A percentile compares a stretch with the other conserved stretches of the same genome.
These are phyloP conservation scores for Candida anglica DNA, from an alignment of 805 yeast genomes.

Conservation along the genomic window DNA sequence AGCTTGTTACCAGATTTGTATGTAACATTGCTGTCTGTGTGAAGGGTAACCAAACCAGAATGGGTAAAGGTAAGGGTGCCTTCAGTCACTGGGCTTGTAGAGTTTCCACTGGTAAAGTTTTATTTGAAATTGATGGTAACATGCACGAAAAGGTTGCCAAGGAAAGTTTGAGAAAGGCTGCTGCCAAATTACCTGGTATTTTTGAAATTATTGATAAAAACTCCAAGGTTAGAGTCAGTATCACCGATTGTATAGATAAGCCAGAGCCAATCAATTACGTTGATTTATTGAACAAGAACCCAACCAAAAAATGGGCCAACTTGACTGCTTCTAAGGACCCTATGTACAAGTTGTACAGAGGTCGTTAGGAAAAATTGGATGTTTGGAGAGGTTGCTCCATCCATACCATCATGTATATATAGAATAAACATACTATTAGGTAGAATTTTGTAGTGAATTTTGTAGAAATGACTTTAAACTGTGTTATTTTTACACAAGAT, in stretches of 20 bases:
- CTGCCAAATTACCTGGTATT: conserved; percentile 87
- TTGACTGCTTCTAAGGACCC: conserved; percentile 47
- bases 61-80: conserved; percentile 99
- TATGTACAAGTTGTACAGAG: conserved; percentile 55
- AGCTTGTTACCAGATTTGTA: conserved; percentile 73
- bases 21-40: conserved; percentile 89
- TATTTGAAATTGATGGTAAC: conserved; percentile 78
- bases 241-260: conserved; percentile 48
- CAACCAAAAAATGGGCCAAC: conserved; percentile 63
- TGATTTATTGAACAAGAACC: conserved; percentile 51
- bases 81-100: conserved; percentile 97
- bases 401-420: no score
- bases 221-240: conserved; percentile 68
- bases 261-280: conserved; percentile 50
- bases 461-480: neutral
- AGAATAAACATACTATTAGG: no score
- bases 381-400: no score
- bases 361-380: conserved; percentile 48
- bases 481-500: no score
- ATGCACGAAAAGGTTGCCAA: conserved; percentile 87
- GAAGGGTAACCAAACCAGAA: conserved; percentile 98
- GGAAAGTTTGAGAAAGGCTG: conserved; percentile 86
- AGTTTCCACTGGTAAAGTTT: conserved; percentile 91
- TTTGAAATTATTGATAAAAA: conserved; percentile 75
- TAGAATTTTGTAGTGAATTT: neutral